Conservation (phyloP, 345 rosid genomes). For the Dovyalis caffra region DNA sequence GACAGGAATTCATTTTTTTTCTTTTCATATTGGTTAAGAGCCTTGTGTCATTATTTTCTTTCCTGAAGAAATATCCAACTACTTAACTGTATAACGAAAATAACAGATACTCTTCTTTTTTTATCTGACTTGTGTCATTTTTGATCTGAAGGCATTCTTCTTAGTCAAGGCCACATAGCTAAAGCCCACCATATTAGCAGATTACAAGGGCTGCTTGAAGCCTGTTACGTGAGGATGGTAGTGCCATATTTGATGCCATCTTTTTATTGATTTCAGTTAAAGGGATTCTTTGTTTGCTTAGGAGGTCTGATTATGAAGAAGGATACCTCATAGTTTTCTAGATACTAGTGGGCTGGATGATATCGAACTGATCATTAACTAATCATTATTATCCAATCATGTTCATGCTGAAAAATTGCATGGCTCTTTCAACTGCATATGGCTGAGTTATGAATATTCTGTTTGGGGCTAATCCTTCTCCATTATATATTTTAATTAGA, state of each 20-base stretch:
- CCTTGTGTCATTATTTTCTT: too few relatives aligned
- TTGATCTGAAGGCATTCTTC: not conserved
- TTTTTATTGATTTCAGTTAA: not conserved
- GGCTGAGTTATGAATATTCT: not conserved
- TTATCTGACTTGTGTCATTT: too few relatives aligned
- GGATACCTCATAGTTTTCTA: not conserved
- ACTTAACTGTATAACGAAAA: not conserved
- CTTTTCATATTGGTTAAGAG: too few relatives aligned
- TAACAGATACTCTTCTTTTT: too few relatives aligned
- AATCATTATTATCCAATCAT: not conserved
- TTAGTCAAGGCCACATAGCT: not conserved
- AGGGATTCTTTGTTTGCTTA: not conserved
- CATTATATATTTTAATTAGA: not conserved
- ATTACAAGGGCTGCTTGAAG: not conserved
- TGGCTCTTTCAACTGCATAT: not conserved
- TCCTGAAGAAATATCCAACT: not conserved
- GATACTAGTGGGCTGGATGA: not conserved
- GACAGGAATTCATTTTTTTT: not conserved
- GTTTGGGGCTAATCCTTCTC: not conserved
- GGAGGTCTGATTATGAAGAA: not conserved
- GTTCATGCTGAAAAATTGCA: not conserved
- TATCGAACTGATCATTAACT: not conserved
- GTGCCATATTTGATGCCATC: too few relatives aligned
- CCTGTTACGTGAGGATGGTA: not conserved
- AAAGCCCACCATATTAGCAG: not conserved